phyloP scores from a whole-genome alignment of 2,329 filamentous ascomycete species.

The Cercospora zeina region DNA sequence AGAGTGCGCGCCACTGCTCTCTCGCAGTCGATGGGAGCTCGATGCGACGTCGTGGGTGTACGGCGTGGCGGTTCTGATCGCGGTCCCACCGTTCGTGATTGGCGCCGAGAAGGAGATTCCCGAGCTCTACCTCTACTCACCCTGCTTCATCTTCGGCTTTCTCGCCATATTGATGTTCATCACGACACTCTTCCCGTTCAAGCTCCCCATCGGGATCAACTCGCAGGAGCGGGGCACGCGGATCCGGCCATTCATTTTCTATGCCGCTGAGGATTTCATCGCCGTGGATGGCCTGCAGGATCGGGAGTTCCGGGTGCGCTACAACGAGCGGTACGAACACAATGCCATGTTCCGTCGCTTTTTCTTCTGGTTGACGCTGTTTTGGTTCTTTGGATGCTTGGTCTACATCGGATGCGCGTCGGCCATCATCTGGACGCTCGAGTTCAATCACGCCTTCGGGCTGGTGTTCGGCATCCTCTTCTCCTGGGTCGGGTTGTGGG shows the following conservation, averaged over 20 bases:
- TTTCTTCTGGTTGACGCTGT: slow-evolving; percentile 36
- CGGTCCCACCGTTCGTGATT: slow-evolving; percentile 37
- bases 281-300: slow-evolving; percentile 39
- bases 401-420: slow-evolving; percentile 36
- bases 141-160: slow-evolving; percentile 38
- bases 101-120: slow-evolving; percentile 34
- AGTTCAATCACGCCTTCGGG: slow-evolving; percentile 39
- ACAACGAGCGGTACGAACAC: slow-evolving; percentile 38
- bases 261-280: slow-evolving; percentile 40
- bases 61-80: slow-evolving; percentile 35
- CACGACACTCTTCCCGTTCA: slow-evolving; percentile 36
- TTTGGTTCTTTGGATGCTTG: slow-evolving; percentile 36
- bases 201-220: slow-evolving; percentile 39
- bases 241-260: slow-evolving; percentile 39
- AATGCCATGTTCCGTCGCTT: slow-evolving; percentile 36
- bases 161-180: slow-evolving; percentile 37
- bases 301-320: slow-evolving; percentile 38
- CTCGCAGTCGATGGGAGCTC: slow-evolving; percentile 36
- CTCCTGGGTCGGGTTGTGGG: slow-evolving; percentile 36
- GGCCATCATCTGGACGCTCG: slow-evolving; percentile 38
- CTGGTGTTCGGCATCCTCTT: slow-evolving; percentile 36
- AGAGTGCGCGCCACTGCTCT: slow-evolving; percentile 37
- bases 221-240: slow-evolving; percentile 35
- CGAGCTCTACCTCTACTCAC: slow-evolving; percentile 38
- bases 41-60: slow-evolving; percentile 41